Evolutionary conservation across 2,329 filamentous ascomycete species (phyloP), one percentile per base, ranked within the genome.

Genomic region (Alternaria rosae): DNA sequence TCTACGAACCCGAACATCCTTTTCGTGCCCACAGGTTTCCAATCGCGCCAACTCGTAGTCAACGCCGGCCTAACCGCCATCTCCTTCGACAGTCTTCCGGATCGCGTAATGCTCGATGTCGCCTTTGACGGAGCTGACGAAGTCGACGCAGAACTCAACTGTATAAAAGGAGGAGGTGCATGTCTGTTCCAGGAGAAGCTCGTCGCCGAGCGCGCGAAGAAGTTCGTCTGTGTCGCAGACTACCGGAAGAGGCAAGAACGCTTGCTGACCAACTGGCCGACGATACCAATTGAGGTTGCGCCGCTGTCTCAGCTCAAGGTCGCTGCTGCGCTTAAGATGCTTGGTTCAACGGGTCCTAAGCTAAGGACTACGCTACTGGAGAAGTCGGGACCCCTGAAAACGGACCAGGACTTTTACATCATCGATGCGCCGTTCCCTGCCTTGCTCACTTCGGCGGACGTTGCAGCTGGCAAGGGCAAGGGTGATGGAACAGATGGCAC

Each of bases 161-260:
- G 94, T 76, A 98, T 99, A 83, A 98, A 98, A 84, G 95, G 95
- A 57, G 95, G 95, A 52, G 95, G 95, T 61, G 95, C 93, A n/a
- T 99, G 95, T 81, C 82, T 98, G 59, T 97, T 97, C 83, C 95
- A 98, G 80, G 95, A 99, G 83, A 99, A 99, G 84, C 85, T 99
- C 35, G 94, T 99, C 5, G 94, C 94, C 6, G 88, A 92, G 62
- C 88, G 91, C 52, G 91, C 93, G 4, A 91, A 89, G 80, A 92
- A 92, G 76, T 97, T 97, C 75, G 86, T 97, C 65, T 94, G 92
- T 72, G 92, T 96, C 60, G 93, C 76, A 89, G 95, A 99, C 81
- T 96, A 94, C 78, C 89, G 95, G 73, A 99, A 99, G 82, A 87
- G 94, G 68, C 93, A 93, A 64, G 82, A 86, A 35, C 88, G 92